Evolutionary conservation across 2,329 filamentous ascomycete species (phyloP).

Genomic region (Metarhizium anisopliae): DNA sequence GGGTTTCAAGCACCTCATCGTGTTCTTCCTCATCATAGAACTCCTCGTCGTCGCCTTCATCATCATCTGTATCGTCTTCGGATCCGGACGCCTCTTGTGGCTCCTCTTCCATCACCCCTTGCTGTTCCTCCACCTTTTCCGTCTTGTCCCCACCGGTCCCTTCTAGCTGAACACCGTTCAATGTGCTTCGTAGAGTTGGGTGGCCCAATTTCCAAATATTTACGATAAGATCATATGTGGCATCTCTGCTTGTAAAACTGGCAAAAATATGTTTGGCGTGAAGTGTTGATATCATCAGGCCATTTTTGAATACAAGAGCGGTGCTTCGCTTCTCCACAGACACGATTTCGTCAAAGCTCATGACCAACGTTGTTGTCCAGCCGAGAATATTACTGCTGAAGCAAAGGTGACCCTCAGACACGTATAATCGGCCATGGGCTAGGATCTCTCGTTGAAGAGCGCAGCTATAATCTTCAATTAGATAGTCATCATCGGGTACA

Average conservation of each 20-base stretch:
- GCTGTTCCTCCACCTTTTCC: constrained; percentile 61
- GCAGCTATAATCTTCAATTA: constrained; percentile 98
- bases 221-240: constrained; percentile 93
- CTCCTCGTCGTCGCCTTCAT: constrained; percentile 56
- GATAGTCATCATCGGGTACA: constrained; percentile 93
- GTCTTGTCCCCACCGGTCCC: constrained; percentile 83
- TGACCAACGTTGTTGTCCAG: constrained; percentile 94
- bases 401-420: constrained; percentile 94
- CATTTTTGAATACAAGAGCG: constrained; percentile 91
- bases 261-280: constrained; percentile 95
- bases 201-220: constrained; percentile 98
- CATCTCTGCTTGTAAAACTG: constrained; percentile 87
- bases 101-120: constrained; percentile 22
- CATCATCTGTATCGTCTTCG: constrained; percentile 58
- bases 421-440: constrained; percentile 85
- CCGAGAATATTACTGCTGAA: constrained; percentile 99
- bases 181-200: constrained; percentile 78
- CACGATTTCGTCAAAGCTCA: constrained; percentile 96
- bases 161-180: constrained; percentile 80
- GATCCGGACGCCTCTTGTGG: constrained; percentile 46
- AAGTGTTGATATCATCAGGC: constrained; percentile 89
- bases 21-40: constrained; percentile 75
- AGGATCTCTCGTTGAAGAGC: constrained; percentile 93
- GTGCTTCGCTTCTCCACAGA: constrained; percentile 96
- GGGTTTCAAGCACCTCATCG: constrained; percentile 60